Base-by-base conservation (phyloP, 495 filamentous ascomycete genomes). In the Letharia columbiana region DNA sequence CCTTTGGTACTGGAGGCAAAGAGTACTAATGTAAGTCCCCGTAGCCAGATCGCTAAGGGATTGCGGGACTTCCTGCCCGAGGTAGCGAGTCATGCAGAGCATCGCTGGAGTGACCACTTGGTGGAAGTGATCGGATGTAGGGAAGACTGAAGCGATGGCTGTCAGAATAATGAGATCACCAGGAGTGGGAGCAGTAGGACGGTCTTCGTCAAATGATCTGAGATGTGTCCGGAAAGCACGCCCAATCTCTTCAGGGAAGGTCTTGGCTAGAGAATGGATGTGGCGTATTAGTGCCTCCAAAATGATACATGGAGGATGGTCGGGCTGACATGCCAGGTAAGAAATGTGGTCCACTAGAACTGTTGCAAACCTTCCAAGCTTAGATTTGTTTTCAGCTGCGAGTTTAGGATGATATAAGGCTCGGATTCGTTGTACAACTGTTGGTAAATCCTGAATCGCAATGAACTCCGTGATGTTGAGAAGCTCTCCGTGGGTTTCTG, bases 61-160 rank as follows among this genome's bases (percentile, higher is more conserved):
- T 50, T 82, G 80, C 1, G 90, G 88, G 39, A 85, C 78, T 60
- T 84, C 89, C 69, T 95, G 86, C 0, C 87, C 90, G n/a, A 98
- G 80, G 72, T 89, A 97, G 58, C 89, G 83, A 40, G 84, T 83
- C 74, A 98, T 89, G 61, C 82, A 84, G 10, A 97, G 82, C 72
- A 90, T 88, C 2, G 93, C 89, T 0, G 94, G 94, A 7, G 94
- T 98, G 59, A 89, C 86, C 20, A 98, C 89, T 64, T 91, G 88
- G 69, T 98, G 94, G 75, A 97, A 98, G 74, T 96, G 91, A 76
- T 99, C 94, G 0, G 91, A 96, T 0, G 95, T 96, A 8, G 95
- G 91, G 74, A 95, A 99, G 66, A 93, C 89, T 11, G 86, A 85
- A 40, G 85, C 85, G 69, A 97, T 83, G 0, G 91, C 91, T 1